These are phyloP conservation scores for Warburgia ugandensis DNA, from an alignment of 164 flowering plant species.

Conservation along the genomic window DNA sequence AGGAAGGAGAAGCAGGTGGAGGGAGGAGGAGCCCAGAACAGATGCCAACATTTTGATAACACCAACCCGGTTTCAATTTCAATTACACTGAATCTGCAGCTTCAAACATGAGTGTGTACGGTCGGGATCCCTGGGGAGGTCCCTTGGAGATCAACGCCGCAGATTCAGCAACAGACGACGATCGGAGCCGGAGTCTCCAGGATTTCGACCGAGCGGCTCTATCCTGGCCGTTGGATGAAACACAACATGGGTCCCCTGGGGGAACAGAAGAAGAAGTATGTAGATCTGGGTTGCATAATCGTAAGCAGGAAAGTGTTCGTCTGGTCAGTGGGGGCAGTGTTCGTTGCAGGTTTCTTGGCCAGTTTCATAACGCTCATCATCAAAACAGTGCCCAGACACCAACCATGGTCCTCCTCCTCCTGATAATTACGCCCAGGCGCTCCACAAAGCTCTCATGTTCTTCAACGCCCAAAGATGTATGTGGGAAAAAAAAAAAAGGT, in stretches of 20 bases:
- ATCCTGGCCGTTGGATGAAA: slow-evolving; percentile 80
- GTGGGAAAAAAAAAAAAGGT: too few species aligned
- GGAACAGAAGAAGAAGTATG: slow-evolving; percentile 93
- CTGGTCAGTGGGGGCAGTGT: slow-evolving; percentile 71
- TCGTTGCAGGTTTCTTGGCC: slow-evolving; percentile 53
- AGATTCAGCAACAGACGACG: slow-evolving; percentile 91
- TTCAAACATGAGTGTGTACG: slow-evolving; percentile 49
- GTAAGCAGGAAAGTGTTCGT: slow-evolving; percentile 83
- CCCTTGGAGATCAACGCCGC: slow-evolving; percentile 65
- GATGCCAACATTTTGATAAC: too few species aligned
- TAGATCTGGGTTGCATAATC: slow-evolving; percentile 90
- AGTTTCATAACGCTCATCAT: slow-evolving; percentile 66
- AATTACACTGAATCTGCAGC: too few species aligned
- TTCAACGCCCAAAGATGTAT: slow-evolving; percentile 74
- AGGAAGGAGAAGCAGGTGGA: too few species aligned
- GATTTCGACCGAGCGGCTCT: slow-evolving; percentile 88
- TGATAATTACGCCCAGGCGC: slow-evolving; percentile 64
- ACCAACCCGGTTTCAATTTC: too few species aligned
- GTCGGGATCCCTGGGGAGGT: slow-evolving; percentile 91
- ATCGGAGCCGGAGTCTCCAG: slow-evolving; percentile 70
- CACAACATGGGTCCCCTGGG: slow-evolving; percentile 84
- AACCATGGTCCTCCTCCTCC: slow-evolving; percentile 49
- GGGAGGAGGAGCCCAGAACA: too few species aligned
- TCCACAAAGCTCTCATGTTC: slow-evolving; percentile 50
- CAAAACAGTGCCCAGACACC: slow-evolving; percentile 71